phyloP scores from a whole-genome alignment of 352 stramenopile genomes.

The Blastocystis sp. region DNA sequence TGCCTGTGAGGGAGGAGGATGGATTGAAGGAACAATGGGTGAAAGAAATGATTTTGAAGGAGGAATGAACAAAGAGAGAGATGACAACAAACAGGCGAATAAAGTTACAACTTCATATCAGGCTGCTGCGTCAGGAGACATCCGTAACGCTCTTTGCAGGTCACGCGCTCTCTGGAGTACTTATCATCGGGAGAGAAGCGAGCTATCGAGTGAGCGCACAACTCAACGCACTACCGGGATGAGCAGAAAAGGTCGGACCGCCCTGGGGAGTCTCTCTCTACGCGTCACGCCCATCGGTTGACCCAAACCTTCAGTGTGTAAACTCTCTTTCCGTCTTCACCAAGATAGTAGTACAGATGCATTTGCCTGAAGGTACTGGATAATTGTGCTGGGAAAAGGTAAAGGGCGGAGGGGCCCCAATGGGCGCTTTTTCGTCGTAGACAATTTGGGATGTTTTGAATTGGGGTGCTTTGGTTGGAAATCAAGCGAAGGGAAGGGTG shows the following conservation, averaged over 20 bases:
- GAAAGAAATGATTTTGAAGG: not conserved
- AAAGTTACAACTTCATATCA: constrained; percentile 50
- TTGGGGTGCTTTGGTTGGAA: too few species aligned
- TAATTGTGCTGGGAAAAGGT: too few species aligned
- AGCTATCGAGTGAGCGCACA: not conserved
- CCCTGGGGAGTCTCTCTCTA: not conserved
- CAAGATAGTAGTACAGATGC: constrained; percentile 49
- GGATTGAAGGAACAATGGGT: too few species aligned
- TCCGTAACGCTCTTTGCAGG: constrained; percentile 33
- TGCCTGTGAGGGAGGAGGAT: too few species aligned
- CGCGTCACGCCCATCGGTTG: not conserved
- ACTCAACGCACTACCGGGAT: not conserved
- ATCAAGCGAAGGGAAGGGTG: too few species aligned
- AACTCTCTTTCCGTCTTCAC: constrained; percentile 50
- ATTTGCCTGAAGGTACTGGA: not conserved
- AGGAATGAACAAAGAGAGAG: not conserved
- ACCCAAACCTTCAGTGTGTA: constrained; percentile 27
- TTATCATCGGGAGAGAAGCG: constrained; percentile 47
- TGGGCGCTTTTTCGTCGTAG: too few species aligned
- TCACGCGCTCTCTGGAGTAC: constrained; percentile 45
- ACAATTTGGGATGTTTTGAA: too few species aligned
- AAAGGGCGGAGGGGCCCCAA: too few species aligned
- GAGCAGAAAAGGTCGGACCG: not conserved
- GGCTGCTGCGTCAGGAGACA: constrained; percentile 33
- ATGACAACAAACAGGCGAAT: too few species aligned